These are phyloP conservation scores for Phytophthora litchii DNA, from an alignment of 352 stramenopile genomes.

Conservation along the genomic window DNA sequence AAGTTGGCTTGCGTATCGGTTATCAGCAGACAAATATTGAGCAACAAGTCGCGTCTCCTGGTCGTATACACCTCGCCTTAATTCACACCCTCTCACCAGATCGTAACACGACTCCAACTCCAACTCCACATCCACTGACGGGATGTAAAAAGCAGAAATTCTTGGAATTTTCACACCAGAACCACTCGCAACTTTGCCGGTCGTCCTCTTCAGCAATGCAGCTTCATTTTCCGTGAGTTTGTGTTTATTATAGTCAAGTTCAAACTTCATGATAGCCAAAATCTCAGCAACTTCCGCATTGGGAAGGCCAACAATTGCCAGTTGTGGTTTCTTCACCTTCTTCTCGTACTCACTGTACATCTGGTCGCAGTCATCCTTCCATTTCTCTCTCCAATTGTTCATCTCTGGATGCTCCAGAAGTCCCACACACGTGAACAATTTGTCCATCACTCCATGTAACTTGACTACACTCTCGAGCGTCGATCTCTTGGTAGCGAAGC, in stretches of 20 bases:
- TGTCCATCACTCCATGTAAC: slow-evolving; percentile 11
- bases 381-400: slow-evolving; percentile 13
- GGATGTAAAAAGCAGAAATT: slow-evolving; percentile 35
- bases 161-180: slow-evolving; percentile 28
- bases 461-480: slow-evolving; percentile 12
- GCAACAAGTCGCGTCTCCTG: slow-evolving; percentile 20
- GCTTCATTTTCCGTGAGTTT: slow-evolving; percentile 16
- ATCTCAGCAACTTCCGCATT: slow-evolving; percentile 19
- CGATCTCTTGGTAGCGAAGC: slow-evolving; percentile 27
- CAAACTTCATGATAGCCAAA: slow-evolving; percentile 31
- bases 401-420: slow-evolving; percentile 7
- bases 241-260: slow-evolving; percentile 24
- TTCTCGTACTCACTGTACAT: slow-evolving; percentile 12
- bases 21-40: slow-evolving; percentile 23
- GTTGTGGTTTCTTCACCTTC: slow-evolving; percentile 7
- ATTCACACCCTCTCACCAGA: slow-evolving; percentile 5
- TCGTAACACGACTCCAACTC: not conserved
- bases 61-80: slow-evolving; percentile 23
- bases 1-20: slow-evolving; percentile 12
- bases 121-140: slow-evolving; percentile 28
- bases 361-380: slow-evolving; percentile 5
- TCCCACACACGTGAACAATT: slow-evolving; percentile 7
- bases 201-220: slow-evolving; percentile 13
- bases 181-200: slow-evolving; percentile 8
- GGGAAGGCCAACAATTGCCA: not conserved